Evolutionary conservation across 2,329 filamentous ascomycete genomes (phyloP).

Genomic region (Trichoderma sp.): DNA sequence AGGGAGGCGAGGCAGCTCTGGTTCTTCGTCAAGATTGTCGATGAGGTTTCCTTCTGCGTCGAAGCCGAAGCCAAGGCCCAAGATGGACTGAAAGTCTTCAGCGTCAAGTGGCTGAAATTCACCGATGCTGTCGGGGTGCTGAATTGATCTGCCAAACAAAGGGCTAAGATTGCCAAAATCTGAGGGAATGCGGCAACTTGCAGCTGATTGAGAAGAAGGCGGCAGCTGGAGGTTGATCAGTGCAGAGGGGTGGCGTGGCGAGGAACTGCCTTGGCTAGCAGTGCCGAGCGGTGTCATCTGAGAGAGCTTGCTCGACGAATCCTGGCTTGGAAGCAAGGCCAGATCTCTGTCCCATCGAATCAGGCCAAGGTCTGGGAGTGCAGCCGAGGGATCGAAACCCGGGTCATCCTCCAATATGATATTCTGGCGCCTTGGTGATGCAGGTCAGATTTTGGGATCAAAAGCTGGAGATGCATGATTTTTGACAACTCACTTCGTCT

Average conservation of each 20-base stretch:
- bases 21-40: conserved; percentile 40
- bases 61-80: conserved; percentile 47
- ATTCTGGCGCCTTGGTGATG: conserved; percentile 61
- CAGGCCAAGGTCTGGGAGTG: conserved; percentile 34
- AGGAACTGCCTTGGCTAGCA: conserved; percentile 32
- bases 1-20: conserved; percentile 43
- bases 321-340: conserved; percentile 36
- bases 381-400: conserved; percentile 52
- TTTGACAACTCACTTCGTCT: conserved; percentile 58
- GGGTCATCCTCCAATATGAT: conserved; percentile 81
- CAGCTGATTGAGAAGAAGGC: conserved; percentile 35
- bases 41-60: conserved; percentile 51
- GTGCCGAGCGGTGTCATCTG: conserved; percentile 42
- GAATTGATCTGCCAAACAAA: conserved; percentile 26
- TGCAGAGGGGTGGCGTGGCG: conserved; percentile 29
- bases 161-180: conserved; percentile 35
- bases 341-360: conserved; percentile 37
- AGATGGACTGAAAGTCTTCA: conserved; percentile 38
- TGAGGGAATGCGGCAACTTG: conserved; percentile 33
- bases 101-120: conserved; percentile 36
- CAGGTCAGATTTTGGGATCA: neutral
- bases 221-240: conserved; percentile 33
- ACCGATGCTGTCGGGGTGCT: conserved; percentile 23
- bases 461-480: neutral
- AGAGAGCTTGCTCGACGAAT: conserved; percentile 38